A percentile compares a stretch with the other conserved stretches of the same genome.
Evolutionary conservation across 2,329 filamentous ascomycete genomes (phyloP).

Genomic region (Blastomyces gilchristii): DNA sequence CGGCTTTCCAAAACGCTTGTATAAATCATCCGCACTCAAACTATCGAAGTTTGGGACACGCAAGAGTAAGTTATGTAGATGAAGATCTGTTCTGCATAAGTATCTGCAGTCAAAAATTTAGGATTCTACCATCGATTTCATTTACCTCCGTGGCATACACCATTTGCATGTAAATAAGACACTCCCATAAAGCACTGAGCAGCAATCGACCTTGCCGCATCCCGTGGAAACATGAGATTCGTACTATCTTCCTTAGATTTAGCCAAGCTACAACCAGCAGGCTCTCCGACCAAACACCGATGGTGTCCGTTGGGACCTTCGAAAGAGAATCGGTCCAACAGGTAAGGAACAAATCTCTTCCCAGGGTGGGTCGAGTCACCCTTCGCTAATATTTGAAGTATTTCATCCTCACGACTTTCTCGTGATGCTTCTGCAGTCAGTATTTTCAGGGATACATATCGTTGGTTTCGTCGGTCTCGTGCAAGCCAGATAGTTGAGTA

Average conservation of each 20-base stretch:
- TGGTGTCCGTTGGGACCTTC: constrained; percentile 15
- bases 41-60: constrained; percentile 14
- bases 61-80: constrained; percentile 17
- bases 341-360: constrained; percentile 8
- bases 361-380: constrained; percentile 4
- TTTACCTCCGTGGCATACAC: constrained; percentile 18
- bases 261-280: constrained; percentile 14
- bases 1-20: constrained; percentile 17
- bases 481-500: constrained; percentile 17
- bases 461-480: constrained; percentile 11
- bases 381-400: constrained; percentile 11
- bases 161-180: constrained; percentile 17
- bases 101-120: neutral
- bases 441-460: constrained; percentile 21
- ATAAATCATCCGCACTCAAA: constrained; percentile 15
- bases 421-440: constrained; percentile 11
- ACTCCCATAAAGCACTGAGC: constrained; percentile 18
- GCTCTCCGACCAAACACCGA: constrained; percentile 13
- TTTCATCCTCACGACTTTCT: constrained; percentile 9
- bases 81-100: constrained; percentile 12
- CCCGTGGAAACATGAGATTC: constrained; percentile 17
- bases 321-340: constrained; percentile 14
- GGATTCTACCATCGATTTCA: neutral
- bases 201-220: constrained; percentile 18
- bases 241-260: constrained; percentile 15